Conservation (phyloP, 331 rosid genomes). For the Cydonia oblonga region DNA sequence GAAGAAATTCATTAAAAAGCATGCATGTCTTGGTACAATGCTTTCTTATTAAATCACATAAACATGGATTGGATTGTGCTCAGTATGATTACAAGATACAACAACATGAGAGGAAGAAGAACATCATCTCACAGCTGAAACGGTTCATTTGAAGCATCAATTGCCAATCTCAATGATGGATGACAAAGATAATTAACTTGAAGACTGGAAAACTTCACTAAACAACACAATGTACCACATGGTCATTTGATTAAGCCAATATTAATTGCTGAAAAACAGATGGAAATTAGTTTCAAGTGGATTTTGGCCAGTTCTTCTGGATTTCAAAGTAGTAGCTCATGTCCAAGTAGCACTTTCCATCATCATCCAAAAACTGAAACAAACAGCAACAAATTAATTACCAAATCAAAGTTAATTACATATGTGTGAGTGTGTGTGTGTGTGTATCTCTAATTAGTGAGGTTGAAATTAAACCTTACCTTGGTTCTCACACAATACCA, state of each 20-base stretch:
- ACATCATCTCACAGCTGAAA: background rate
- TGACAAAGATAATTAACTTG: background rate
- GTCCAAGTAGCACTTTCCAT: constrained; percentile 78
- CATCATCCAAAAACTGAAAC: constrained; percentile 80
- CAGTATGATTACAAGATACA: constrained; percentile 19
- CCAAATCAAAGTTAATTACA: background rate
- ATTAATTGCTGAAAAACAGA: background rate
- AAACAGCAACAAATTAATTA: background rate
- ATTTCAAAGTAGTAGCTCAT: constrained; percentile 65
- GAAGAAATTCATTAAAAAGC: background rate
- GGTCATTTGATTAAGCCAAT: background rate
- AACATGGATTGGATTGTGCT: constrained; percentile 19
- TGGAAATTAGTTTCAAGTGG: constrained; percentile 18
- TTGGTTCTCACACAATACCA: constrained; percentile 65
- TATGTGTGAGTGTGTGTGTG: too few species aligned
- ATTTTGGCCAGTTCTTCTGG: constrained; percentile 66
- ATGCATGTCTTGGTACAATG: too few species aligned
- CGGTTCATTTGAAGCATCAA: background rate
- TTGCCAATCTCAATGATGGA: background rate
- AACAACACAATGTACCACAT: background rate
- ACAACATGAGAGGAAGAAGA: background rate
- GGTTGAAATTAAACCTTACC: constrained; percentile 16
- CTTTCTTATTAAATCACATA: background rate
- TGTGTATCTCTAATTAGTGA: too few species aligned
- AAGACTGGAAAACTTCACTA: too few species aligned